Conservation (phyloP, 495 filamentous ascomycete genomes). For the Neurospora sp. region DNA sequence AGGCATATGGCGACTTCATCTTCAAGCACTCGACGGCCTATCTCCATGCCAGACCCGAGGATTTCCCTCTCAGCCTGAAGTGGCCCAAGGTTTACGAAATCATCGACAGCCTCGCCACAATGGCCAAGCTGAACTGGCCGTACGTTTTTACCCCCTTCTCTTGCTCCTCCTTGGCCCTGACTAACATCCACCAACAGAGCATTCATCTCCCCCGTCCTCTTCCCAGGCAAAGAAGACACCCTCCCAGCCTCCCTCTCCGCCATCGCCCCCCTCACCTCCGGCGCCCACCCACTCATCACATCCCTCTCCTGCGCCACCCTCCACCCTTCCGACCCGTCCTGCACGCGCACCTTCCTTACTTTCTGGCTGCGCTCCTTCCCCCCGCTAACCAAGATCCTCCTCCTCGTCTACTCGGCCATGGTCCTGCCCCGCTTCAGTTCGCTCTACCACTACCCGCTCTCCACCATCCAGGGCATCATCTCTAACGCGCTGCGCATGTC, state of each 20-base stretch:
- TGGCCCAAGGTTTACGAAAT: constrained; percentile 75
- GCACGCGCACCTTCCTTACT: constrained; percentile 71
- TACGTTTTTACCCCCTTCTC: constrained; percentile 32
- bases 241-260: constrained; percentile 54
- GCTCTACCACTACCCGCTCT: constrained; percentile 55
- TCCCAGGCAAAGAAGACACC: constrained; percentile 53
- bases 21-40: constrained; percentile 67
- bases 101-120: constrained; percentile 68
- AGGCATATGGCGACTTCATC: constrained; percentile 61
- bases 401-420: constrained; percentile 57
- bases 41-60: constrained; percentile 59
- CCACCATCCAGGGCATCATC: constrained; percentile 52
- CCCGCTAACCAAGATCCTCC: constrained; percentile 62
- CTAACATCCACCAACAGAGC: constrained; percentile 33
- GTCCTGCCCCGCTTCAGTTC: constrained; percentile 52
- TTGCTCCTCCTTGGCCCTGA: constrained; percentile 1
- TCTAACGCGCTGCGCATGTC: constrained; percentile 55
- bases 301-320: constrained; percentile 81
- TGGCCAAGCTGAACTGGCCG: constrained; percentile 79
- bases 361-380: constrained; percentile 78
- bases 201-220: constrained; percentile 80
- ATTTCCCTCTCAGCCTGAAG: constrained; percentile 50
- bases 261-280: constrained; percentile 68
- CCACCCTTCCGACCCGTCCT: constrained; percentile 83
- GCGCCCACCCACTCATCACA: constrained; percentile 75